Base-by-base conservation (phyloP, 768 basidiomycete genomes). In the Agaricus subrufescens region DNA sequence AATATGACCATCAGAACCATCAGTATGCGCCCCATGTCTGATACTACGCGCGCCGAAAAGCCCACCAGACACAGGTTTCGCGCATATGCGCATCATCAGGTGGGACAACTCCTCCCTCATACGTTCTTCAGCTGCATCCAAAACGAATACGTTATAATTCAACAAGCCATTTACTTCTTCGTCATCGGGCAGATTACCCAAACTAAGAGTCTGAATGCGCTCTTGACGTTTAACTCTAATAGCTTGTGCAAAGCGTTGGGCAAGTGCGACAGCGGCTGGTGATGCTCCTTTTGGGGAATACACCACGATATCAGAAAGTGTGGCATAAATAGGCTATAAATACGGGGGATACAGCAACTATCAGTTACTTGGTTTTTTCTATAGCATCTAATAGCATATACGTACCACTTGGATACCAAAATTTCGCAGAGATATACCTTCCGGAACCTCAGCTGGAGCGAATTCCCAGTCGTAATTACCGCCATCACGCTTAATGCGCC, bases 381-480 rank as follows among this genome's bases (percentile, higher is more conserved):
- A 31, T 42, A 23, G 59, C 25, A 59, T 19, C 30, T 19, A 19
- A 42, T 46, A 42, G 10, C 15, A 14, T 42, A 47, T 19, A 84
- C 90, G 76, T 66, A 92, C 88, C 61, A 89, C 83, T 69, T 95
- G 94, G 57, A 93, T 88, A 29, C 90, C 89, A 67, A 95, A 94
- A 73, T 95, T 93, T 61, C 94, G 77, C 64, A 91, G 71, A 58
- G 84, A 87, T 56, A 91, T 91, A 15, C 91, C 91, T 61, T 90
- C 86, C 9, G 91, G 91, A 54, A 93, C 86, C 52, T 75, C 76
- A 12, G 80, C 78, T 42, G 87, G 85, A 38, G 84, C 77, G 60
- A 93, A 92, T 62, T 86, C 83, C 73, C 84, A 85, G n/a, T 65
- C 69, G 2, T 72, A 70, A 31, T 45, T 25, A 23, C 50, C 50